These are phyloP conservation scores for Microthlaspi erraticum DNA, from an alignment of 345 rosid species.

Conservation along the genomic window DNA sequence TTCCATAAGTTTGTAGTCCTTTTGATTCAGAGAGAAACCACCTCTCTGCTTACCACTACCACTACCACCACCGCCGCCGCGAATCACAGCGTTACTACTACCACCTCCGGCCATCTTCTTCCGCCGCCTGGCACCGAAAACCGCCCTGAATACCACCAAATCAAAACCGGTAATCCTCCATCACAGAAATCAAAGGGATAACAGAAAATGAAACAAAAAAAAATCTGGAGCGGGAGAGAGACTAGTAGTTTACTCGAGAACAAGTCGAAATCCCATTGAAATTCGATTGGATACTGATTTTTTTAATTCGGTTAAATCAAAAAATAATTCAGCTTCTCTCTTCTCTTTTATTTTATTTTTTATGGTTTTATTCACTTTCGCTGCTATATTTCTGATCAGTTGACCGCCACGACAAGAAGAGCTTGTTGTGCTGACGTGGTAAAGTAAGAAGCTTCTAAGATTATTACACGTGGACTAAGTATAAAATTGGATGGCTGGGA, in stretches of 20 bases:
- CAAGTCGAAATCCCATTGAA: conserved; percentile 40
- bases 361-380: conserved; percentile 18
- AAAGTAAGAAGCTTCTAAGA: conserved; percentile 22
- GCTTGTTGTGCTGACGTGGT: conserved; percentile 56
- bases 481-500: conserved; percentile 13
- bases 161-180: conserved; percentile 16
- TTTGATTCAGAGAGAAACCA: conserved; percentile 62
- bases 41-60: conserved; percentile 53
- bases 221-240: conserved; percentile 34
- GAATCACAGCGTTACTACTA: conserved; percentile 18
- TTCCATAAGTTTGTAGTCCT: conserved; percentile 81
- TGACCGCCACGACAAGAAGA: conserved; percentile 54
- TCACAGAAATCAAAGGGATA: neutral
- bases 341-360: neutral
- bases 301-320: neutral
- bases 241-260: conserved; percentile 34
- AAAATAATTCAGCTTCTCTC: conserved; percentile 18
- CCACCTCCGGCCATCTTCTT: conserved; percentile 50
- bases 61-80: conserved; percentile 44
- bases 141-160: conserved; percentile 41
- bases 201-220: neutral
- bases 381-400: conserved; percentile 48
- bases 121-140: conserved; percentile 33
- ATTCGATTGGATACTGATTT: conserved; percentile 31
- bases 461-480: conserved; percentile 54